These are phyloP conservation scores for Aspergillus jensenii DNA, from an alignment of 2,329 filamentous ascomycete genomes.

Conservation along the genomic window DNA sequence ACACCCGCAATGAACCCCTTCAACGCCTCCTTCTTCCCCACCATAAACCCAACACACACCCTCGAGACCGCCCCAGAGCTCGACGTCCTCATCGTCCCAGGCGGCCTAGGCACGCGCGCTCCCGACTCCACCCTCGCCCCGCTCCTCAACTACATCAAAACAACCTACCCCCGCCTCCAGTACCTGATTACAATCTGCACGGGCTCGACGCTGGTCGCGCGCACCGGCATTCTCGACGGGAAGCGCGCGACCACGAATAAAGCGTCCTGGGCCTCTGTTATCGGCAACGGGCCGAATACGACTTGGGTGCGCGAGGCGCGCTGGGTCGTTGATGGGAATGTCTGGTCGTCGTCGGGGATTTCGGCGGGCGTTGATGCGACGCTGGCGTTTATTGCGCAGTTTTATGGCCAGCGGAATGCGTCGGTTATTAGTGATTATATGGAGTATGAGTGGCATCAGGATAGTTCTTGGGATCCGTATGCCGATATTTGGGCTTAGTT, in stretches of 20 bases:
- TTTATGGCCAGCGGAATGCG: constrained; percentile 56
- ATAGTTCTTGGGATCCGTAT: constrained; percentile 57
- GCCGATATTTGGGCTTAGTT: constrained; percentile 29
- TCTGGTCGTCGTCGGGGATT: constrained; percentile 67
- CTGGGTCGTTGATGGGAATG: constrained; percentile 65
- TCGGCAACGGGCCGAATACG: constrained; percentile 48
- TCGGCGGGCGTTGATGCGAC: constrained; percentile 63
- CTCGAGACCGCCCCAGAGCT: neutral
- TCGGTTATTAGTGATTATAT: constrained; percentile 49
- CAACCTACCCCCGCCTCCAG: neutral
- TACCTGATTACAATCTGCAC: constrained; percentile 4
- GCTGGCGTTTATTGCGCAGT: constrained; percentile 55
- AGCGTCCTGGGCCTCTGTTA: constrained; percentile 52
- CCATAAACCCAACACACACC: constrained; percentile 3
- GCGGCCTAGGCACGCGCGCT: neutral
- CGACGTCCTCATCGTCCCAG: constrained; percentile 4
- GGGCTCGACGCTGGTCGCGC: neutral
- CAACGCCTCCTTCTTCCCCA: constrained; percentile 2
- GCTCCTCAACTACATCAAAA: neutral
- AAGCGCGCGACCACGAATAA: constrained; percentile 68
- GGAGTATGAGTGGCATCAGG: constrained; percentile 59
- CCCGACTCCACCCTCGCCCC: neutral
- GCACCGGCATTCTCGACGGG: constrained; percentile 49
- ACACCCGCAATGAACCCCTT: neutral
- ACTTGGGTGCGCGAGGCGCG: constrained; percentile 62